These are phyloP conservation scores for Bacterosira constricta DNA, from an alignment of 108 stramenopile species.

Conservation along the genomic window DNA sequence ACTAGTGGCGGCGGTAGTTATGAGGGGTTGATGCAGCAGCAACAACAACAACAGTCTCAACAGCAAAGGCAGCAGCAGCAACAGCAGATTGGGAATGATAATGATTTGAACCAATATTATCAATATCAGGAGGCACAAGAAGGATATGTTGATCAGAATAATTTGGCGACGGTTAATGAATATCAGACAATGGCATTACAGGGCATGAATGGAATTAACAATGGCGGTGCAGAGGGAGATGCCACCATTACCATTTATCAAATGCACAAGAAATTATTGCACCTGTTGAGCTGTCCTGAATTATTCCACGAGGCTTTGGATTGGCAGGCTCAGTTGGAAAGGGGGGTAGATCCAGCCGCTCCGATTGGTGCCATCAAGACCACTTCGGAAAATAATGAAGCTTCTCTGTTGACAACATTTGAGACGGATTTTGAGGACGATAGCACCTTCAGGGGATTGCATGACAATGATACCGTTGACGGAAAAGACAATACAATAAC, in stretches of 20 bases:
- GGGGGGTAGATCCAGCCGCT: slow-evolving; percentile 41
- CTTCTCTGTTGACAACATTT: slow-evolving; percentile 63
- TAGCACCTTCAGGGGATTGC: slow-evolving; percentile 22
- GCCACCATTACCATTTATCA: slow-evolving; percentile 75
- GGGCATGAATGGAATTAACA: neutral
- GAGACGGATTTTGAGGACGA: slow-evolving; percentile 66
- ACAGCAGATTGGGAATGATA: neutral
- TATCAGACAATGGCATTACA: neutral
- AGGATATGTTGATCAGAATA: neutral
- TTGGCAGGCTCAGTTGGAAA: slow-evolving; percentile 27
- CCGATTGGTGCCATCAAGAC: neutral
- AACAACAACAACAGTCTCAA: neutral
- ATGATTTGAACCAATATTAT: neutral
- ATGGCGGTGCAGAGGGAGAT: slow-evolving; percentile 21
- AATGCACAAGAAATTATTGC: slow-evolving; percentile 72
- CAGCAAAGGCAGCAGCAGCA: neutral
- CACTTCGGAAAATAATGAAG: slow-evolving; percentile 19
- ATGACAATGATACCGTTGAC: slow-evolving; percentile 5
- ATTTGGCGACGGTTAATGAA: neutral
- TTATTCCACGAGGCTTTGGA: slow-evolving; percentile 76
- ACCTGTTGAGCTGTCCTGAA: slow-evolving; percentile 73
- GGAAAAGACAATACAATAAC: neutral
- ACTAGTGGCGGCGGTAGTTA: neutral
- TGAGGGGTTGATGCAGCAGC: neutral
- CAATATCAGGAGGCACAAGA: neutral